These are phyloP conservation scores for Penicillium sp. DNA, from an alignment of 2,329 filamentous ascomycete genomes.

Conservation along the genomic window DNA sequence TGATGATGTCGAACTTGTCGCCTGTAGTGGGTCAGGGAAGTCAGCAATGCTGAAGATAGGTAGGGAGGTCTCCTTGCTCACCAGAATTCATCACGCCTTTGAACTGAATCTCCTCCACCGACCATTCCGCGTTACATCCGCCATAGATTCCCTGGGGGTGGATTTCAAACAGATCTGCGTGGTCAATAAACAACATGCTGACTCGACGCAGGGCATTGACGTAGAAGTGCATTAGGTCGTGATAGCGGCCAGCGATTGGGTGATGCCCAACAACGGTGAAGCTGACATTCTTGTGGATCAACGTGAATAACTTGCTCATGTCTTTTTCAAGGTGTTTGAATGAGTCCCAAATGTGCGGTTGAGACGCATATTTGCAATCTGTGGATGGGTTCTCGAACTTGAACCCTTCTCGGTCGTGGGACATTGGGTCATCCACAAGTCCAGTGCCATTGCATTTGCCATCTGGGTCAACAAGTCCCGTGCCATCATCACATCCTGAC, in stretches of 20 bases:
- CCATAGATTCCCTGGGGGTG: slow-evolving; percentile 27
- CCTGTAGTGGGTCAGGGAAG: slow-evolving; percentile 13
- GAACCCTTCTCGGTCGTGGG: slow-evolving; percentile 22
- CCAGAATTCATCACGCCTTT: slow-evolving; percentile 29
- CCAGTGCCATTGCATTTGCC: slow-evolving; percentile 24
- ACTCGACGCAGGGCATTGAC: slow-evolving; percentile 28
- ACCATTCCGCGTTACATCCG: slow-evolving; percentile 28
- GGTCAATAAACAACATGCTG: slow-evolving; percentile 22
- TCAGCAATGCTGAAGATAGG: not conserved
- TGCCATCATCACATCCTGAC: slow-evolving; percentile 15
- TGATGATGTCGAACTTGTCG: slow-evolving; percentile 25
- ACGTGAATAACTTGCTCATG: slow-evolving; percentile 25
- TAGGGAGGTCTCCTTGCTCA: slow-evolving; percentile 7
- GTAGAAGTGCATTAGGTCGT: slow-evolving; percentile 28
- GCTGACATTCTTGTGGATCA: slow-evolving; percentile 27
- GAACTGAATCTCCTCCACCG: slow-evolving; percentile 27
- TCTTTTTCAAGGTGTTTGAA: slow-evolving; percentile 29
- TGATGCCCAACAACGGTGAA: slow-evolving; percentile 30
- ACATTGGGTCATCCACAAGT: slow-evolving; percentile 17
- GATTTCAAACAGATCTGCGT: slow-evolving; percentile 26
- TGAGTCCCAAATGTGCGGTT: slow-evolving; percentile 28
- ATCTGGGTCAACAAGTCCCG: slow-evolving; percentile 22
- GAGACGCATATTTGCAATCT: slow-evolving; percentile 25
- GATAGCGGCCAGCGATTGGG: slow-evolving; percentile 27
- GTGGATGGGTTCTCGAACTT: slow-evolving; percentile 27